These are phyloP conservation scores for Pythium phragmiticola DNA, from an alignment of 352 stramenopile genomes.

Conservation along the genomic window DNA sequence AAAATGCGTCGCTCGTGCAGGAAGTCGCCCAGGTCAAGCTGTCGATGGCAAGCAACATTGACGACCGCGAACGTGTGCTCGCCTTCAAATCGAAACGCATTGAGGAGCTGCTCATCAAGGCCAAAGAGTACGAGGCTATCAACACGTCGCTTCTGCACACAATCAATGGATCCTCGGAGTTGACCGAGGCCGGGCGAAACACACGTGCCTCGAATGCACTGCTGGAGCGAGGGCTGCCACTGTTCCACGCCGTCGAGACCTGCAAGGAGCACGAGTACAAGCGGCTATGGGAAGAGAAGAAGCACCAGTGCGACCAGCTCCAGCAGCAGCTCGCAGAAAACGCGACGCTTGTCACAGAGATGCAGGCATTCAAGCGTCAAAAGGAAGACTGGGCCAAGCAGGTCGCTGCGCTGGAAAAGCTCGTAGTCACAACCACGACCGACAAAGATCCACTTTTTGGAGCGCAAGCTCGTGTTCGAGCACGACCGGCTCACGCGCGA, in stretches of 20 bases:
- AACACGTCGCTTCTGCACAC: conserved; percentile 51
- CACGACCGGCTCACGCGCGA: conserved; percentile 51
- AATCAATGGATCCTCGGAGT: conserved; percentile 30
- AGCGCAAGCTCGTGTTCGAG: conserved; percentile 61
- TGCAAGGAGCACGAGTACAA: conserved; percentile 64
- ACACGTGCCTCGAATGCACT: conserved; percentile 39
- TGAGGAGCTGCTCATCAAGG: conserved; percentile 52
- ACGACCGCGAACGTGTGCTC: conserved; percentile 65
- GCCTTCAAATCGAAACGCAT: conserved; percentile 68
- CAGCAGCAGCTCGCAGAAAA: conserved; percentile 34
- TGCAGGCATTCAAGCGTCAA: conserved; percentile 34
- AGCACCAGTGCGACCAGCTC: conserved; percentile 34
- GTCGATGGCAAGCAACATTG: conserved; percentile 51
- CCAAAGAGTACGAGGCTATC: conserved; percentile 48
- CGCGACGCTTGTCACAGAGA: conserved; percentile 34
- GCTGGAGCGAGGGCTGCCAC: conserved; percentile 35
- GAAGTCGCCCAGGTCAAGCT: conserved; percentile 42
- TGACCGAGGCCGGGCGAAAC: conserved; percentile 23
- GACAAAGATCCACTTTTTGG: conserved; percentile 46
- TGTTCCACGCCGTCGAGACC: conserved; percentile 55
- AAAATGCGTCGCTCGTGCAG: conserved; percentile 33
- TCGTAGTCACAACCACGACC: conserved; percentile 25
- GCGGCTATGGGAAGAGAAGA: conserved; percentile 45
- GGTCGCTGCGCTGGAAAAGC: conserved; percentile 32
- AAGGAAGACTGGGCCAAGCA: conserved; percentile 35